A percentile compares a stretch with the other conserved stretches of the same genome.
These are phyloP conservation scores for Malus sieversii DNA, from an alignment of 306 rosid species.

Conservation along the genomic window DNA sequence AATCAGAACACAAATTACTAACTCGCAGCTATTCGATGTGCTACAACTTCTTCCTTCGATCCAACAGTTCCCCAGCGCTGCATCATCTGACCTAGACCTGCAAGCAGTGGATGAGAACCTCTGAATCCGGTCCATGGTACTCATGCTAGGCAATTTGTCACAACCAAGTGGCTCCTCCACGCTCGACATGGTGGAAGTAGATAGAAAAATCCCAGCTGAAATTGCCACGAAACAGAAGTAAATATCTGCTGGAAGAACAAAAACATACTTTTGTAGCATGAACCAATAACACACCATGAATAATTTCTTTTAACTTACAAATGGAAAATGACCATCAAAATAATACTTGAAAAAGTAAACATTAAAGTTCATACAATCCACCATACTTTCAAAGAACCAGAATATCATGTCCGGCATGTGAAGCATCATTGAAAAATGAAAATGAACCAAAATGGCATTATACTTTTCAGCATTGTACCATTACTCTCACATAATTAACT, in stretches of 20 bases:
- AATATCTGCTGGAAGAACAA: slow-evolving; percentile 10
- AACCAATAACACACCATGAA: not conserved
- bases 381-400: not conserved
- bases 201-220: slow-evolving; percentile 17
- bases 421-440: not conserved
- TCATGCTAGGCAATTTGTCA: slow-evolving; percentile 88
- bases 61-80: slow-evolving; percentile 69
- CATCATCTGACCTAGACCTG: slow-evolving; percentile 56
- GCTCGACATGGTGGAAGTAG: slow-evolving; percentile 62
- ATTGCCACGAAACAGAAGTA: slow-evolving; percentile 10
- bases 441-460: not conserved
- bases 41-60: slow-evolving; percentile 69
- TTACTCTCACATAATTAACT: not conserved
- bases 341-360: not conserved
- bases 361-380: not conserved
- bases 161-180: slow-evolving; percentile 87
- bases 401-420: not conserved
- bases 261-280: not conserved
- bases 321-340: not conserved
- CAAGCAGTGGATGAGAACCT: slow-evolving; percentile 70
- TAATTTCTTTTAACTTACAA: not conserved
- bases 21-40: slow-evolving; percentile 72
- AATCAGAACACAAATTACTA: slow-evolving; percentile 11
- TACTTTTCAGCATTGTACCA: not conserved
- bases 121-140: slow-evolving; percentile 63